A percentile compares a stretch with the other conserved stretches of the same genome.
phyloP scores from a whole-genome alignment of 2,329 filamentous ascomycete genomes.

The Sordariomycetes sp. region DNA sequence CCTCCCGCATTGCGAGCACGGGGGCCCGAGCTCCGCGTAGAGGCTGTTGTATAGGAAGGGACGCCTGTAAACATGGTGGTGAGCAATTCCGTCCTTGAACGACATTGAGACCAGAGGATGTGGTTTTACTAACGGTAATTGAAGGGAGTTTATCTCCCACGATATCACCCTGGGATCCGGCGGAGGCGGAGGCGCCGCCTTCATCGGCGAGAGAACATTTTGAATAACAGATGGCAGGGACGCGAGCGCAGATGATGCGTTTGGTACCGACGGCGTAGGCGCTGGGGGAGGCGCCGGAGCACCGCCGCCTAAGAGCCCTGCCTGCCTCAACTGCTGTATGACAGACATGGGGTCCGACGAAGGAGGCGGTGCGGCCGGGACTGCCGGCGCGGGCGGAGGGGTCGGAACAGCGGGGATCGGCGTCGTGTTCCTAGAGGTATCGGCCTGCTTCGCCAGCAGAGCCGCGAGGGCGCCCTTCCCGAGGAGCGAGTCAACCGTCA shows the following conservation, averaged over 20 bases:
- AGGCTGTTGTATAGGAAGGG: constrained; percentile 63
- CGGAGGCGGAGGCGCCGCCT: constrained; percentile 9
- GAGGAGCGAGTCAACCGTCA: constrained; percentile 45
- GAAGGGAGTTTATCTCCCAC: constrained; percentile 58
- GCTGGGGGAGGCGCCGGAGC: constrained; percentile 20
- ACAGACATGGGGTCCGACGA: constrained; percentile 44
- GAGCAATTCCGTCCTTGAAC: background rate
- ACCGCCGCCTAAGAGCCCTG: constrained; percentile 49
- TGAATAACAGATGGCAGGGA: constrained; percentile 19
- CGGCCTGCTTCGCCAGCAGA: constrained; percentile 43
- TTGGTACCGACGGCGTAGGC: constrained; percentile 12
- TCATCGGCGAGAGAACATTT: constrained; percentile 19
- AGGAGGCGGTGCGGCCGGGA: constrained; percentile 21
- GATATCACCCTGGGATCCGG: constrained; percentile 18
- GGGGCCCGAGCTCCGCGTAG: constrained; percentile 73
- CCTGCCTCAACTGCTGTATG: constrained; percentile 56
- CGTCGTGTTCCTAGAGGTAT: constrained; percentile 35
- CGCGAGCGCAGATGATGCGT: constrained; percentile 15
- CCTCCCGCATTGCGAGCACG: constrained; percentile 84
- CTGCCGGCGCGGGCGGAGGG: constrained; percentile 15
- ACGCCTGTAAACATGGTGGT: constrained; percentile 8
- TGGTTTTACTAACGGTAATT: constrained; percentile 47
- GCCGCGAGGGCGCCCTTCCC: constrained; percentile 49
- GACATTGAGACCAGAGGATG: background rate
- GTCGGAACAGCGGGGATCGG: constrained; percentile 26